A percentile compares a stretch with the other conserved stretches of the same genome.
phyloP scores from a whole-genome alignment of 2,329 filamentous ascomycete species.

The Alternaria novae-zelandiae region DNA sequence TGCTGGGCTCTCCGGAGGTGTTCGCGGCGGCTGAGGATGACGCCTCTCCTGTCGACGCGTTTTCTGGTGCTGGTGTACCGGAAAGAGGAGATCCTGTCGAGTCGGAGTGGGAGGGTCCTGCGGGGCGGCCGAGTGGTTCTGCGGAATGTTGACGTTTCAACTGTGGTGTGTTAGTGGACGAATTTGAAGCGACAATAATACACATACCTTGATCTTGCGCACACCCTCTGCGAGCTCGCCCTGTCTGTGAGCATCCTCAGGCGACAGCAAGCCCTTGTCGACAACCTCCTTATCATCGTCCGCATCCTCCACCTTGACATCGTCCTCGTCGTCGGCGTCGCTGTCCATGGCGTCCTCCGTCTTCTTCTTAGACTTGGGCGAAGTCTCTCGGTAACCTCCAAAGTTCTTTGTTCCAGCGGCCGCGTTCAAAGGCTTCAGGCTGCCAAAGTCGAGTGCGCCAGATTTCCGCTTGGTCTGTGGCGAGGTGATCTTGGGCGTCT shows the following conservation, averaged over 20 bases:
- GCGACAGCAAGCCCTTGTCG: conserved; percentile 61
- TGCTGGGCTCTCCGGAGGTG: conserved; percentile 49
- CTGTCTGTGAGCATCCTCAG: conserved; percentile 74
- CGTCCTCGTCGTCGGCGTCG: conserved; percentile 73
- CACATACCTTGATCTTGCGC: conserved; percentile 79
- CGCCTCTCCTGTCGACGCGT: conserved; percentile 23
- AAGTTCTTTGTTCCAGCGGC: conserved; percentile 85
- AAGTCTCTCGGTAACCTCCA: conserved; percentile 77
- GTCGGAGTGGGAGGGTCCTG: conserved; percentile 28
- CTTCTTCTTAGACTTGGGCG: conserved; percentile 58
- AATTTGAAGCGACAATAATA: conserved; percentile 27
- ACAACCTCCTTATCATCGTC: conserved; percentile 64
- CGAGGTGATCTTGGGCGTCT: conserved; percentile 63
- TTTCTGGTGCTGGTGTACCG: conserved; percentile 26
- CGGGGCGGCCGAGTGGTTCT: conserved; percentile 63
- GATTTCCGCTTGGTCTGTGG: conserved; percentile 78
- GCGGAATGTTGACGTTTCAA: conserved; percentile 81
- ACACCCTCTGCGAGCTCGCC: conserved; percentile 82
- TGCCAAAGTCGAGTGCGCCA: conserved; percentile 82
- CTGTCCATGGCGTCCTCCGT: conserved; percentile 71
- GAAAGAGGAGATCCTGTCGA: conserved; percentile 36
- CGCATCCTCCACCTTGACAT: conserved; percentile 68
- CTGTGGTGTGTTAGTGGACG: conserved; percentile 54
- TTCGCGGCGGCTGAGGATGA: conserved; percentile 44
- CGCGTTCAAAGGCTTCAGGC: conserved; percentile 80